phyloP scores from a whole-genome alignment of 306 rosid species.

The Pterocarpus santalinus region DNA sequence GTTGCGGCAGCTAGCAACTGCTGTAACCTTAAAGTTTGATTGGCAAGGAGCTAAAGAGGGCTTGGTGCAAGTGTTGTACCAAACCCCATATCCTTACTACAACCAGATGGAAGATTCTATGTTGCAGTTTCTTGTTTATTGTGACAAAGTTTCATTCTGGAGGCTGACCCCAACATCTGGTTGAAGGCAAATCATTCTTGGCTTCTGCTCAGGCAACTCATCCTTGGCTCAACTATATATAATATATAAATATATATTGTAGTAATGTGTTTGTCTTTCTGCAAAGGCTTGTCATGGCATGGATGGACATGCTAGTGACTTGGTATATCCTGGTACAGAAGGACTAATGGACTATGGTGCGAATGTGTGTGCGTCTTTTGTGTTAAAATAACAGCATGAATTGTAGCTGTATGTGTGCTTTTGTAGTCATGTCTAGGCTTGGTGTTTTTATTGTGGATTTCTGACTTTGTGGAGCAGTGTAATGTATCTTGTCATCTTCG shows the following conservation, averaged over 20 bases:
- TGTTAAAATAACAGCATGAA: constrained; percentile 40
- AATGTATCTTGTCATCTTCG: constrained; percentile 36
- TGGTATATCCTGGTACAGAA: constrained; percentile 40
- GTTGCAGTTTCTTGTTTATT: constrained; percentile 23
- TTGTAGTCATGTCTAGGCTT: constrained; percentile 8
- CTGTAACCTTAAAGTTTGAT: constrained; percentile 67
- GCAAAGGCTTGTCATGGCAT: neutral
- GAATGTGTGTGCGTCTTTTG: constrained; percentile 23
- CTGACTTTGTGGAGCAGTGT: constrained; percentile 31
- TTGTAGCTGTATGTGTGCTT: constrained; percentile 39
- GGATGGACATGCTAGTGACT: constrained; percentile 26
- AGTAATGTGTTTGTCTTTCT: constrained; percentile 34
- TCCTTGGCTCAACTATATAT: constrained; percentile 69
- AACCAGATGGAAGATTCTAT: constrained; percentile 56
- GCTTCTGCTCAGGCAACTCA: constrained; percentile 55
- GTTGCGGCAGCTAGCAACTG: constrained; percentile 65
- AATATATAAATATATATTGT: neutral
- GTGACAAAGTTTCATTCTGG: constrained; percentile 43
- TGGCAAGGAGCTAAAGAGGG: constrained; percentile 47
- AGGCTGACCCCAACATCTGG: constrained; percentile 54
- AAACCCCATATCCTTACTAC: constrained; percentile 44
- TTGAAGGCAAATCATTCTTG: constrained; percentile 38
- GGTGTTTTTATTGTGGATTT: constrained; percentile 34
- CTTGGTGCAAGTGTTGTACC: constrained; percentile 29
- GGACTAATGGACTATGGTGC: neutral